A percentile compares a stretch with the other conserved stretches of the same genome.
Conservation (phyloP, 176 grass and related monocot genomes). For the Pharus latifolius region DNA sequence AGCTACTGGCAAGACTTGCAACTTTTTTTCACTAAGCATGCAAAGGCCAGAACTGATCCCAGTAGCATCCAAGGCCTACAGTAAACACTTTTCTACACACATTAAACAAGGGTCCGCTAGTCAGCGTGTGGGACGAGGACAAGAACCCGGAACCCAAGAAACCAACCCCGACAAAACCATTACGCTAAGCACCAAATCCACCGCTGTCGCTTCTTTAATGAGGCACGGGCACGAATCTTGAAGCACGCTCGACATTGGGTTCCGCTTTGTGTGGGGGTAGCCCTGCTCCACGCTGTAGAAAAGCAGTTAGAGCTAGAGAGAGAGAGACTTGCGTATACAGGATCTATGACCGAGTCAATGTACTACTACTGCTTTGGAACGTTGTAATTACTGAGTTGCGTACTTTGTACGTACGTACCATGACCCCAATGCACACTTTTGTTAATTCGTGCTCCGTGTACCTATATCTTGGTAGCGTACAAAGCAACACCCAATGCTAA, state of each 20-base stretch:
- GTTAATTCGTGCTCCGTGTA: too few relatives aligned
- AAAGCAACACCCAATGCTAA: too few relatives aligned
- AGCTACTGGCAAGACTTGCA: too few relatives aligned
- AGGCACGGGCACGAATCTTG: background rate
- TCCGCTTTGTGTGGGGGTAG: background rate
- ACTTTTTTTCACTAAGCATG: background rate
- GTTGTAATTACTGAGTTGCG: too few relatives aligned
- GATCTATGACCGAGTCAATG: background rate
- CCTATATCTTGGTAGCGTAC: too few relatives aligned
- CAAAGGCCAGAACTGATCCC: background rate
- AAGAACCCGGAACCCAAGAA: background rate
- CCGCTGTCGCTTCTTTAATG: background rate
- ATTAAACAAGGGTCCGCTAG: background rate
- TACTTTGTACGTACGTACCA: too few relatives aligned
- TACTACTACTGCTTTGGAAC: too few relatives aligned
- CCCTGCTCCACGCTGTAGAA: too few relatives aligned
- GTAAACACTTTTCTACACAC: background rate
- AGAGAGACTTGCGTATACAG: too few relatives aligned
- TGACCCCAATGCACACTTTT: too few relatives aligned
- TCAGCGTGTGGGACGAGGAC: background rate
- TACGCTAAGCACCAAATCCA: background rate
- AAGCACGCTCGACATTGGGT: background rate
- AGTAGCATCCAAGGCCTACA: conserved; percentile 24
- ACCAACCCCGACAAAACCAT: background rate
- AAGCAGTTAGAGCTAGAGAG: too few relatives aligned